Evolutionary conservation across 352 stramenopile species (phyloP).

Genomic region (Phytophthora crassamura): DNA sequence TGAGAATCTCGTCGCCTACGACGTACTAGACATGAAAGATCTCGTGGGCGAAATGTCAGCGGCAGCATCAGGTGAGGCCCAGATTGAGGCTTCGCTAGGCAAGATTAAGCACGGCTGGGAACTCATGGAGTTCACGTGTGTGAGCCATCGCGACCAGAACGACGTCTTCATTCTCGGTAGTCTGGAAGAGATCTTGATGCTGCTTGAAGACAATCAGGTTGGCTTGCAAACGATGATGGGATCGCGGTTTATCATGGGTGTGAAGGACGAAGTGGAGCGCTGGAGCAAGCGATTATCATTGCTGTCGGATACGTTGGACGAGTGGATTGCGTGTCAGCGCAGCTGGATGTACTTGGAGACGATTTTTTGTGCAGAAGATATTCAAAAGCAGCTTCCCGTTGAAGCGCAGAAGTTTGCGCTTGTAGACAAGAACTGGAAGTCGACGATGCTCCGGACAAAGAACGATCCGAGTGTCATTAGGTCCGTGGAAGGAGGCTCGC

Average conservation of each 20-base stretch:
- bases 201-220: slow-evolving; percentile 93
- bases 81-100: slow-evolving; percentile 90
- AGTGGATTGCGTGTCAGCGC: slow-evolving; percentile 86
- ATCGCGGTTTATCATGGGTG: slow-evolving; percentile 90
- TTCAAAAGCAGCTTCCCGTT: slow-evolving; percentile 88
- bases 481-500: slow-evolving; percentile 83
- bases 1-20: slow-evolving; percentile 88
- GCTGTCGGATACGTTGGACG: slow-evolving; percentile 83
- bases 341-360: slow-evolving; percentile 93
- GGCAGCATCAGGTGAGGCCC: slow-evolving; percentile 87
- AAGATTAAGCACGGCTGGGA: slow-evolving; percentile 93
- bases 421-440: slow-evolving; percentile 89
- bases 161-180: slow-evolving; percentile 92
- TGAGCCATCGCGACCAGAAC: slow-evolving; percentile 86
- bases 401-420: slow-evolving; percentile 88
- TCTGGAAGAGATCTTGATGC: slow-evolving; percentile 89
- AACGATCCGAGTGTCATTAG: slow-evolving; percentile 79
- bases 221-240: slow-evolving; percentile 94
- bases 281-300: slow-evolving; percentile 91
- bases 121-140: slow-evolving; percentile 82
- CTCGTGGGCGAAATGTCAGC: slow-evolving; percentile 87
- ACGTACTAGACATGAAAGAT: slow-evolving; percentile 91
- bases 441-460: slow-evolving; percentile 82
- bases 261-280: slow-evolving; percentile 91
- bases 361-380: slow-evolving; percentile 90